These are phyloP conservation scores for Tinospora cordifolia DNA, from an alignment of 164 flowering plant genomes.

Conservation along the genomic window DNA sequence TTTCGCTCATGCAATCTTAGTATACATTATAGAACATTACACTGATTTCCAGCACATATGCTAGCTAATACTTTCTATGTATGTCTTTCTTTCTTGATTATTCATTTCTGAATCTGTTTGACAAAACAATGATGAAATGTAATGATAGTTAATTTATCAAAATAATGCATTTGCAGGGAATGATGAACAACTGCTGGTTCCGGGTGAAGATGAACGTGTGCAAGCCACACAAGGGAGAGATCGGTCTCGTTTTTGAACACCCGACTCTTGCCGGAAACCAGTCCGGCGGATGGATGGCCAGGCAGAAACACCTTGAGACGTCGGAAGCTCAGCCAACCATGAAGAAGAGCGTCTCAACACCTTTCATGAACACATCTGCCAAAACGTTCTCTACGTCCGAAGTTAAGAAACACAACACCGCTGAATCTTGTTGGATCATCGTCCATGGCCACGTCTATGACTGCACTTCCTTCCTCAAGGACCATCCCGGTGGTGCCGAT, in stretches of 20 bases:
- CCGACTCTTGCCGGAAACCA: constrained; percentile 84
- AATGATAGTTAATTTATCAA: background rate
- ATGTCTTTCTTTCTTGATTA: too few relatives aligned
- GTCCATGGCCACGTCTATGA: constrained; percentile 93
- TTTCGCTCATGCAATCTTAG: too few relatives aligned
- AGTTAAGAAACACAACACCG: constrained; percentile 58
- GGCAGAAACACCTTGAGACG: constrained; percentile 47
- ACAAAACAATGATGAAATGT: too few relatives aligned
- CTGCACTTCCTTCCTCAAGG: constrained; percentile 76
- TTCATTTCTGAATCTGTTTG: too few relatives aligned
- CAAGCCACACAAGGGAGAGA: constrained; percentile 70
- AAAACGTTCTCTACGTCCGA: constrained; percentile 56
- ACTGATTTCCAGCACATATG: too few relatives aligned
- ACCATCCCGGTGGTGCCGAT: constrained; percentile 93
- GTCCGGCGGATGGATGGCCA: constrained; percentile 94
- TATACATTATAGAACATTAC: too few relatives aligned
- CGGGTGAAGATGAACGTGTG: constrained; percentile 66
- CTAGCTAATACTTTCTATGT: too few relatives aligned
- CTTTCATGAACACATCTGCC: constrained; percentile 75
- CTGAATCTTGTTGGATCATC: constrained; percentile 87
- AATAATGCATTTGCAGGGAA: constrained; percentile 45
- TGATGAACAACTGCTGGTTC: constrained; percentile 99
- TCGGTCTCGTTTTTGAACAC: constrained; percentile 85
- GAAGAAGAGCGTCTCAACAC: constrained; percentile 67
- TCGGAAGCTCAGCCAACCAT: constrained; percentile 31